Conservation (phyloP, 306 rosid genomes). For the Quercus cerris region DNA sequence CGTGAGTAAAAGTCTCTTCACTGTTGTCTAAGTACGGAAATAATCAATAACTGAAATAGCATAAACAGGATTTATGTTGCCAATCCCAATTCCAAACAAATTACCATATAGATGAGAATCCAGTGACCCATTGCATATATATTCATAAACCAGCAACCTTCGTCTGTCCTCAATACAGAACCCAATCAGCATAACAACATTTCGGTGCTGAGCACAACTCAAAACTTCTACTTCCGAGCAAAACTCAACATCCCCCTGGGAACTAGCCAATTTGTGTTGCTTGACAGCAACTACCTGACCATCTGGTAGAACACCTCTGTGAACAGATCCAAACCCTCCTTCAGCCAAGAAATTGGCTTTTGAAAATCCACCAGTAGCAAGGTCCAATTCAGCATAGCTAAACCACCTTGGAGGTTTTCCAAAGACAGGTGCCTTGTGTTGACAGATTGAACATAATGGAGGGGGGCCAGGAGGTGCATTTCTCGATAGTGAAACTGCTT, state of each 20-base stretch:
- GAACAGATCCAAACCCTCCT: slow-evolving; percentile 98
- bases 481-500: slow-evolving; percentile 79
- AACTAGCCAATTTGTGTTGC: slow-evolving; percentile 97
- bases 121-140: slow-evolving; percentile 94
- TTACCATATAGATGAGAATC: slow-evolving; percentile 96
- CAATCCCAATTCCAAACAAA: slow-evolving; percentile 1
- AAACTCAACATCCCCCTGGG: slow-evolving; percentile 94
- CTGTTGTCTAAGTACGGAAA: not conserved
- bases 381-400: slow-evolving; percentile 88
- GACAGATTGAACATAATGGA: slow-evolving; percentile 95
- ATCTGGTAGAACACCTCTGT: slow-evolving; percentile 93
- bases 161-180: slow-evolving; percentile 95
- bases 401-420: slow-evolving; percentile 98
- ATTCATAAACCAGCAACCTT: slow-evolving; percentile 92
- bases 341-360: slow-evolving; percentile 97
- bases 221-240: slow-evolving; percentile 98
- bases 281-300: slow-evolving; percentile 98
- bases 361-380: slow-evolving; percentile 95
- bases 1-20: no score
- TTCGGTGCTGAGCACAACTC: slow-evolving; percentile 98
- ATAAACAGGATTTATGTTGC: not conserved
- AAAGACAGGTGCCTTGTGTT: slow-evolving; percentile 97
- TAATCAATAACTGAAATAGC: not conserved
- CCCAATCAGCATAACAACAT: slow-evolving; percentile 96
- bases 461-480: slow-evolving; percentile 90